phyloP scores from a whole-genome alignment of 2,329 filamentous ascomycete genomes.

The Myriosclerotinia scirpicola region DNA sequence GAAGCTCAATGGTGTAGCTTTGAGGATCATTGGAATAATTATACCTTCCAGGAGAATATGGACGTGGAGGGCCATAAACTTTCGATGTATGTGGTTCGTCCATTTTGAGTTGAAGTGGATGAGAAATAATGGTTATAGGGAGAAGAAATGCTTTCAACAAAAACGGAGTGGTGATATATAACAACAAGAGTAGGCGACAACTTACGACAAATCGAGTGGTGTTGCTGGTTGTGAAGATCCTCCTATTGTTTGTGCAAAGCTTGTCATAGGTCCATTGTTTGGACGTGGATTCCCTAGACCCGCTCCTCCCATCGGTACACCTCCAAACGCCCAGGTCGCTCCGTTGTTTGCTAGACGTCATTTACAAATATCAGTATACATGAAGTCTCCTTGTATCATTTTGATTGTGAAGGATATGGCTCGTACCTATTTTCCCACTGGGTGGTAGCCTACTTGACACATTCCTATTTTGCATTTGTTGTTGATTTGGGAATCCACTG shows the following conservation, averaged over 20 bases:
- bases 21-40: neutral
- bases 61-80: neutral
- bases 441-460: slow-evolving; percentile 61
- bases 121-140: neutral
- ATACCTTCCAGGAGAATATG: slow-evolving; percentile 20
- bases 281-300: slow-evolving; percentile 53
- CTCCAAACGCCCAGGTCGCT: slow-evolving; percentile 61
- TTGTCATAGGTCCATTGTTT: slow-evolving; percentile 59
- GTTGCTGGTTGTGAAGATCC: slow-evolving; percentile 61
- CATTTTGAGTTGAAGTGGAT: slow-evolving; percentile 14
- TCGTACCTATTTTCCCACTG: slow-evolving; percentile 64
- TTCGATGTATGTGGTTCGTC: neutral
- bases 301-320: slow-evolving; percentile 59
- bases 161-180: slow-evolving; percentile 24
- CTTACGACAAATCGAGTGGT: slow-evolving; percentile 64
- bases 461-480: slow-evolving; percentile 57
- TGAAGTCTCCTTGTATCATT: slow-evolving; percentile 7
- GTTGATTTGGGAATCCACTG: slow-evolving; percentile 58
- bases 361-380: slow-evolving; percentile 32
- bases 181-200: slow-evolving; percentile 40
- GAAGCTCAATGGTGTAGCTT: neutral
- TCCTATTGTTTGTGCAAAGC: slow-evolving; percentile 64
- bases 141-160: slow-evolving; percentile 4
- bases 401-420: slow-evolving; percentile 15
- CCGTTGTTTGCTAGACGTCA: slow-evolving; percentile 41